These are phyloP conservation scores for Primulina huaijiensis DNA, from an alignment of 257 asterid species.

Conservation along the genomic window DNA sequence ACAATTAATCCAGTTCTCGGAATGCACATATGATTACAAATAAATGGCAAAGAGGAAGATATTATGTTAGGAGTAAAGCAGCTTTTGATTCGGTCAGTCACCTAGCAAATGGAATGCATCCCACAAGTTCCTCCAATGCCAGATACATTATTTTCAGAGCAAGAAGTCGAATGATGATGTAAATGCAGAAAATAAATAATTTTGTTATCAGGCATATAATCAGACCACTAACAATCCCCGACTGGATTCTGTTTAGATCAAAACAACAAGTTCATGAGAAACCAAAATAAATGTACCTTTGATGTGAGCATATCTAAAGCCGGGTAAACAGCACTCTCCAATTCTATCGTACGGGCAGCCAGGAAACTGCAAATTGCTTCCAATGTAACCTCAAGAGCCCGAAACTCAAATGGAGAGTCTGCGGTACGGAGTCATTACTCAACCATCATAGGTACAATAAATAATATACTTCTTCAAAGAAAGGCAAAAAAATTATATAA, in stretches of 20 bases:
- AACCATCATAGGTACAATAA: constrained; percentile 1
- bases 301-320: constrained; percentile 91
- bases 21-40: constrained; percentile 4
- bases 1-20: constrained; percentile 1
- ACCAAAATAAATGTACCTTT: constrained; percentile 47
- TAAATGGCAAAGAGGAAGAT: neutral
- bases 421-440: constrained; percentile 16
- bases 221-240: neutral
- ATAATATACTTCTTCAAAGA: constrained; percentile 14
- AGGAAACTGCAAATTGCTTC: constrained; percentile 90
- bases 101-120: neutral
- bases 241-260: neutral
- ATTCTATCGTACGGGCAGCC: constrained; percentile 72
- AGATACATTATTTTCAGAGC: neutral
- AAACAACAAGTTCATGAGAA: neutral
- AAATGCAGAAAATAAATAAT: neutral
- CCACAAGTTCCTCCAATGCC: constrained; percentile 6
- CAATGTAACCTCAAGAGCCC: constrained; percentile 85
- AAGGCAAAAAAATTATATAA: neutral
- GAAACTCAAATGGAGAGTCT: constrained; percentile 93
- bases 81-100: neutral
- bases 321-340: constrained; percentile 92
- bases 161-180: neutral
- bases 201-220: neutral
- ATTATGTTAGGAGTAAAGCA: neutral